Conservation (phyloP, 495 filamentous ascomycete species). For the Podospora comata region DNA sequence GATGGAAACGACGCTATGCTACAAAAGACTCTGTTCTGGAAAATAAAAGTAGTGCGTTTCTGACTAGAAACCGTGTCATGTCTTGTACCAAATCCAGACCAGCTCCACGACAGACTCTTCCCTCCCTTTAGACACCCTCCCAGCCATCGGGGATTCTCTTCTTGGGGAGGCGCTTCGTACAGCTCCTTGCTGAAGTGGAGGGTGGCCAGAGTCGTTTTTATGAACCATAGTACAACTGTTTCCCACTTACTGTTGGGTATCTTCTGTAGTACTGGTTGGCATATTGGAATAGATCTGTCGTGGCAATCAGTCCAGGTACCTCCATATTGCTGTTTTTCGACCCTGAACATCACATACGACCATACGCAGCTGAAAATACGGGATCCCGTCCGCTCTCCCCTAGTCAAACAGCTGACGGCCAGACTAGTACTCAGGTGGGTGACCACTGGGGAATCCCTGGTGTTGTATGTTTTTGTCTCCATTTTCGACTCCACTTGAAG, state of each 20-base stretch:
- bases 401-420: slow-evolving; percentile 32
- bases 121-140: not conserved
- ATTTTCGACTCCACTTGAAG: not conserved
- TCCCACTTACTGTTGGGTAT: too few relatives aligned
- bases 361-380: slow-evolving; percentile 18
- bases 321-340: not conserved
- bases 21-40: not conserved
- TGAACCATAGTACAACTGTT: not conserved
- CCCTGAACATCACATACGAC: not conserved
- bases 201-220: not conserved
- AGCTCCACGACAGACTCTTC: not conserved
- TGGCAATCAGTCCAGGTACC: not conserved
- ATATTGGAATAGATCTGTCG: not conserved
- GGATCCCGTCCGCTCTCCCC: slow-evolving; percentile 54
- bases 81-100: not conserved
- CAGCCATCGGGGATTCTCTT: not conserved
- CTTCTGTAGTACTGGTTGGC: not conserved
- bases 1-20: not conserved
- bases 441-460: slow-evolving; percentile 8
- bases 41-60: not conserved
- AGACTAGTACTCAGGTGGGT: slow-evolving; percentile 7
- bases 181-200: not conserved
- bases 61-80: not conserved
- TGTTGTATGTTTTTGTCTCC: slow-evolving; percentile 3
- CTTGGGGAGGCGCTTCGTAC: not conserved